These are phyloP conservation scores for Lagenaria siceraria DNA, from an alignment of 306 rosid species.

Conservation along the genomic window DNA sequence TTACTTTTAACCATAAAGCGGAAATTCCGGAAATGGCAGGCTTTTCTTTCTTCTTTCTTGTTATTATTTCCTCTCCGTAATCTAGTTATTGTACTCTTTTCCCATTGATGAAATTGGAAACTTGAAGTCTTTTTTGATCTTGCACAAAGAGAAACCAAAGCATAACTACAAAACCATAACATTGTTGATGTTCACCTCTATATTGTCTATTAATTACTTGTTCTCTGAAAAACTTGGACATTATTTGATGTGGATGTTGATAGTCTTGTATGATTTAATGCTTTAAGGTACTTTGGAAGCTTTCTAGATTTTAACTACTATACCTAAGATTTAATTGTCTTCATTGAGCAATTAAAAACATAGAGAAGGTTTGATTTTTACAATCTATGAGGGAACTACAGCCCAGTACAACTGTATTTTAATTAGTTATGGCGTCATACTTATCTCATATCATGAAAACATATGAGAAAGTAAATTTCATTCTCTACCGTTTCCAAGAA, in stretches of 20 bases:
- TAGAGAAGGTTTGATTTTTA: neutral
- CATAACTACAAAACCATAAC: neutral
- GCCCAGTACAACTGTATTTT: neutral
- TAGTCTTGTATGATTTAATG: neutral
- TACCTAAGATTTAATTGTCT: neutral
- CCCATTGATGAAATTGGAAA: neutral
- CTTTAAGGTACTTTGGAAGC: neutral
- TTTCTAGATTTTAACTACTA: neutral
- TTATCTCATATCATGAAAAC: constrained; percentile 6
- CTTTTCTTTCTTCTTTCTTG: neutral
- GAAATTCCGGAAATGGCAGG: neutral
- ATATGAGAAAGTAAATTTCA: neutral
- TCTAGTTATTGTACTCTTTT: neutral
- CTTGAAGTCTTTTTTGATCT: neutral
- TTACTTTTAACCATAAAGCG: neutral
- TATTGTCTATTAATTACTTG: neutral
- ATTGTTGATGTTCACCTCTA: neutral
- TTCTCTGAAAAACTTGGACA: neutral
- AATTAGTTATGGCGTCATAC: neutral
- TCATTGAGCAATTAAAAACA: neutral
- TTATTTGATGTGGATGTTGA: neutral
- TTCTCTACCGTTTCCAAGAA: neutral
- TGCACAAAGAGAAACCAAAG: neutral
- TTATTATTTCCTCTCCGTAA: no score
- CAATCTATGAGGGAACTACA: neutral